These are phyloP conservation scores for Quercus rubra DNA, from an alignment of 306 rosid genomes.

Conservation along the genomic window DNA sequence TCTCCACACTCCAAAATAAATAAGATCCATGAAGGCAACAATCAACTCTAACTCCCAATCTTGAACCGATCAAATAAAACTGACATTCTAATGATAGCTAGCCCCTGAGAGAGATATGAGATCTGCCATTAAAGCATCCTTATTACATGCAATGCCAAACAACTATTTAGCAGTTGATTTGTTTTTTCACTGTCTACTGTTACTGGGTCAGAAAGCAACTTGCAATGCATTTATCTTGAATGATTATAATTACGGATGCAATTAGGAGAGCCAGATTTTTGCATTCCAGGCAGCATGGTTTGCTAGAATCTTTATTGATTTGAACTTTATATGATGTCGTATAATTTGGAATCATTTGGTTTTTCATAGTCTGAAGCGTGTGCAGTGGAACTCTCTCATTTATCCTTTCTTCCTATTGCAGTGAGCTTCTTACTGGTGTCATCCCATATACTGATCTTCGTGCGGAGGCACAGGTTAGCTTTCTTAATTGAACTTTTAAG, in stretches of 20 bases:
- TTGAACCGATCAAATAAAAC: too few relatives aligned
- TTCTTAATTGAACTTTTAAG: constrained; percentile 10
- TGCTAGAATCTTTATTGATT: not conserved
- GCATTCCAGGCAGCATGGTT: not conserved
- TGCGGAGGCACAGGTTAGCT: constrained; percentile 79
- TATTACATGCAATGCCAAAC: too few relatives aligned
- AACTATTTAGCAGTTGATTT: not conserved
- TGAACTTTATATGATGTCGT: not conserved
- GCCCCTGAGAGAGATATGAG: too few relatives aligned
- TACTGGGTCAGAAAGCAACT: not conserved
- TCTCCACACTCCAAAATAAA: too few relatives aligned
- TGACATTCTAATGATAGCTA: too few relatives aligned
- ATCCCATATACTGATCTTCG: constrained; percentile 97
- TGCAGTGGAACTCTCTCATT: not conserved
- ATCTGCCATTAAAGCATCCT: too few relatives aligned
- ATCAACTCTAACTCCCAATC: too few relatives aligned
- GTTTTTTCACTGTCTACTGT: not conserved
- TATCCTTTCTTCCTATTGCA: constrained; percentile 38
- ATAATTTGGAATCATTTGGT: not conserved
- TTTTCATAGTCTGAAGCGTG: not conserved
- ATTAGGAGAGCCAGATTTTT: not conserved
- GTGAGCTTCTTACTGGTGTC: constrained; percentile 94
- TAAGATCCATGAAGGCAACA: too few relatives aligned
- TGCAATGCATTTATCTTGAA: not conserved
- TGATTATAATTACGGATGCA: not conserved